A percentile compares a stretch with the other conserved stretches of the same genome.
phyloP scores from a whole-genome alignment of 2,329 filamentous ascomycete genomes.

The Ophiostoma sp. region DNA sequence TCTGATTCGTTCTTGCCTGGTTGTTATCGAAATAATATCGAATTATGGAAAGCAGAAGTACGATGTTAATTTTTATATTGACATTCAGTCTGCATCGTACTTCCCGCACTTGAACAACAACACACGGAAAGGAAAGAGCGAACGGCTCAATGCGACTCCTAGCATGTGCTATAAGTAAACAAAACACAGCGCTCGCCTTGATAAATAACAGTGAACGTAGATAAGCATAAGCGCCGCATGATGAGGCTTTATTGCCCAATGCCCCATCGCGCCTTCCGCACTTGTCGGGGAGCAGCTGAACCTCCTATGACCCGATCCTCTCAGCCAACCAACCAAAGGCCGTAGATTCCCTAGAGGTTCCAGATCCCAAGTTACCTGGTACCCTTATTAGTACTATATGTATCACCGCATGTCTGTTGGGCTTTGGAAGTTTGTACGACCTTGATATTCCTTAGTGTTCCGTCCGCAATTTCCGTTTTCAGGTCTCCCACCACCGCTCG shows the following conservation, averaged over 20 bases:
- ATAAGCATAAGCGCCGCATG: neutral
- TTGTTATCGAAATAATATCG: neutral
- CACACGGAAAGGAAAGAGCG: constrained; percentile 2
- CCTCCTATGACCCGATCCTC: neutral
- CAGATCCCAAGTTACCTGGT: neutral
- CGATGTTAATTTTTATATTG: neutral
- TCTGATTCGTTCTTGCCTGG: neutral
- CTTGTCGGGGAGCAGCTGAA: constrained; percentile 10
- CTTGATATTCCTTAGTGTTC: neutral
- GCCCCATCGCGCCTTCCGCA: constrained; percentile 8
- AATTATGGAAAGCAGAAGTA: neutral
- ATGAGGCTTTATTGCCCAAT: constrained; percentile 1
- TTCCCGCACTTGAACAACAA: neutral
- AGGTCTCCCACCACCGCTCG: neutral
- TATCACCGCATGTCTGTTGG: neutral
- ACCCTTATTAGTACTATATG: neutral
- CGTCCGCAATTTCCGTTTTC: neutral
- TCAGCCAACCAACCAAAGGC: neutral
- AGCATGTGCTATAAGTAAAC: constrained; percentile 1
- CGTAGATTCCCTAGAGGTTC: neutral
- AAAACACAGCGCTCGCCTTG: neutral
- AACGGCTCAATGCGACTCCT: neutral
- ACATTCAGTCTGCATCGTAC: neutral
- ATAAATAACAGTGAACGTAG: neutral
- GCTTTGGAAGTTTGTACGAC: neutral